Evolutionary conservation across 169 alveolate species (phyloP), one percentile per base, ranked within the genome.

Genomic region (Plasmodium malariae): DNA sequence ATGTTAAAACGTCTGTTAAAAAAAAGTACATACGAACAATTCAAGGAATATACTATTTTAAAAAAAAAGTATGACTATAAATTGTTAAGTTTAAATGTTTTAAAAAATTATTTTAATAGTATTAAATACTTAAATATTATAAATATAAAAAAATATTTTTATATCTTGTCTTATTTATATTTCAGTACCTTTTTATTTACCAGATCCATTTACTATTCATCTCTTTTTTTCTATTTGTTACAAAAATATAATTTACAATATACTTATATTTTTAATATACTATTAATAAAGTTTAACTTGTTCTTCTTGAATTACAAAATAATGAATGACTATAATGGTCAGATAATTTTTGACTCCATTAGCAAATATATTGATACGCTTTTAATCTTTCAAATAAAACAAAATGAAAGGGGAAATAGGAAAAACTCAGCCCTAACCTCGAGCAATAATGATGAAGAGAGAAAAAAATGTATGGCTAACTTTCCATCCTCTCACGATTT

Each of bases 171-270:
- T 59, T 86, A 86, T 49, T 72, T 86, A 28, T 86, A 86, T 86
- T 86, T 43, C 57, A 70, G 26, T 28, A 14, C 63, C 0, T 69
- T 55, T 49, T 12, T 86, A 57, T 86, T 86, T 86, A 86, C 69
- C 19, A 86, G 70, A 48, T 86, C 92, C 28, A 60, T 86, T 26
- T 86, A 86, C 43, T 86, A 69, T 17, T 36, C 76, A 1, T 62
- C 92, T 34, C 49, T 86, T 60, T 70, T 86, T 17, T 86, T 86
- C 57, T 65, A 37, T 74, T 37, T 86, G 43, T 57, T 86, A n/a
- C 92, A 86, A 69, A 86, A 86, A 86, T 86, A 86, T 71, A 86
- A 86, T 86, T 70, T 86, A 14, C 92, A 86, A 3, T 62, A 70
- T 65, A 86, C 92, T 7, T 69, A 86, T 49, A 34, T 86, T 28